Evolutionary conservation across 345 rosid species (phyloP).

Genomic region (Carallia pectinifolia): DNA sequence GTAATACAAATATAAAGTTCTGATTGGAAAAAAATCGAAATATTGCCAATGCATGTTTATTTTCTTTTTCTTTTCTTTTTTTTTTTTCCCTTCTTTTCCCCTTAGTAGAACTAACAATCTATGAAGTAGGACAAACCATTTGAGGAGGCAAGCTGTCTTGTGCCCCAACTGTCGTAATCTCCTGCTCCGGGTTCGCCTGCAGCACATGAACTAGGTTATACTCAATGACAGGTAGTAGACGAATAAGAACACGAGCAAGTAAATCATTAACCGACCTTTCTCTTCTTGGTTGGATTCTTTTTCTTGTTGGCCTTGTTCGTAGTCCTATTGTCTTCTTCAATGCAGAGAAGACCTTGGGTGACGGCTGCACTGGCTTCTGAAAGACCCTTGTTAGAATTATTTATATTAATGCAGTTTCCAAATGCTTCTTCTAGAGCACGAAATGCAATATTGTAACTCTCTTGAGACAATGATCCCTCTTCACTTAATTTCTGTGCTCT

Average conservation of each 20-base stretch:
- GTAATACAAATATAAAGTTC: not conserved
- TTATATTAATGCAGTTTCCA: conserved; percentile 48
- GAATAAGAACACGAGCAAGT: not conserved
- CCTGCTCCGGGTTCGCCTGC: conserved; percentile 66
- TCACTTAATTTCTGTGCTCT: conserved; percentile 52
- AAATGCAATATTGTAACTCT: conserved; percentile 53
- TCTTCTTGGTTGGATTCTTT: conserved; percentile 62
- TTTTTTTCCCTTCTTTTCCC: not conserved
- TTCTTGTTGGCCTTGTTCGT: conserved; percentile 51
- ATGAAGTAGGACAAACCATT: conserved; percentile 44
- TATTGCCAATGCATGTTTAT: not conserved
- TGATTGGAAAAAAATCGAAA: not conserved
- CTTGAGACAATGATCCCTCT: conserved; percentile 63
- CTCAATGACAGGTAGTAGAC: not conserved
- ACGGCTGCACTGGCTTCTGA: conserved; percentile 47
- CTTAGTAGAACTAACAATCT: not conserved
- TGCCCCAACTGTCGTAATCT: conserved; percentile 43
- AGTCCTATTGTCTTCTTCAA: conserved; percentile 52
- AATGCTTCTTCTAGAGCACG: conserved; percentile 59
- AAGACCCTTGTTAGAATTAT: conserved; percentile 51
- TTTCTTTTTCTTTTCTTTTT: not conserved
- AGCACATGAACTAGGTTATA: conserved; percentile 8
- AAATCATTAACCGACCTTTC: conserved; percentile 45
- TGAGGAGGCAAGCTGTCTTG: conserved; percentile 65
- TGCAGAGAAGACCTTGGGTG: conserved; percentile 52